These are phyloP conservation scores for Metschnikowia sp. DNA, from an alignment of 805 yeast species.

Conservation along the genomic window DNA sequence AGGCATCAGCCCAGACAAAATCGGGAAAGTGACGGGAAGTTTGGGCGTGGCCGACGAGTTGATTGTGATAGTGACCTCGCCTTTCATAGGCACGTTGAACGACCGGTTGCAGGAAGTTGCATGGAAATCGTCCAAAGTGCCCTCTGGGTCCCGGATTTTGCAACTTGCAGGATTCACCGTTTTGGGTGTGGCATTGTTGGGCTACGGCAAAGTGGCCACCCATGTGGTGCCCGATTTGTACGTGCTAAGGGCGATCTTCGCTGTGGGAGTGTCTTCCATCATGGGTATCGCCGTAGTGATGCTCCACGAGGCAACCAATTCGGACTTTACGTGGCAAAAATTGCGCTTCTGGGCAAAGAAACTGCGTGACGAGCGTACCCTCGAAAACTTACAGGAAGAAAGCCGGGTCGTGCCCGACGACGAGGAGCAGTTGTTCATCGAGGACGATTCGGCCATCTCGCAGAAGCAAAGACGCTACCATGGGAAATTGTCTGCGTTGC, in stretches of 20 bases:
- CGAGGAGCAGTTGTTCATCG: background rate
- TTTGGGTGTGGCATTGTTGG: constrained; percentile 44
- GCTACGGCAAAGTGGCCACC: constrained; percentile 42
- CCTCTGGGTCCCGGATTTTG: constrained; percentile 53
- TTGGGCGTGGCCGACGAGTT: constrained; percentile 57
- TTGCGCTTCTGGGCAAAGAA: constrained; percentile 25
- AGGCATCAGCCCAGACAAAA: constrained; percentile 21
- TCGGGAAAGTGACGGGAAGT: constrained; percentile 34
- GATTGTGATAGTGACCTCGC: constrained; percentile 49
- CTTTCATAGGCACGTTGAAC: constrained; percentile 59
- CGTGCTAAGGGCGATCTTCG: constrained; percentile 52
- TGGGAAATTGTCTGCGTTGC: constrained; percentile 57
- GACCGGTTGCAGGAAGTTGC: constrained; percentile 43
- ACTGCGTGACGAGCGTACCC: constrained; percentile 1
- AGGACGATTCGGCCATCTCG: background rate
- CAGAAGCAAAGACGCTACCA: constrained; percentile 11
- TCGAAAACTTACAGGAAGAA: background rate
- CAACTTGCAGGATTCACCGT: constrained; percentile 47
- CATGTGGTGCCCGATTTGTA: constrained; percentile 47
- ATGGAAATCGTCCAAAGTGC: constrained; percentile 3
- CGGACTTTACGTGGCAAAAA: constrained; percentile 35
- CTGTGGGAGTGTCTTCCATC: constrained; percentile 54
- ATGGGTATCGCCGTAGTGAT: constrained; percentile 60
- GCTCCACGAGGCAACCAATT: constrained; percentile 51
- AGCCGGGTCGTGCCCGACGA: background rate